Evolutionary conservation across 768 basidiomycete genomes (phyloP).

Genomic region (Paxillus rubicundulus): DNA sequence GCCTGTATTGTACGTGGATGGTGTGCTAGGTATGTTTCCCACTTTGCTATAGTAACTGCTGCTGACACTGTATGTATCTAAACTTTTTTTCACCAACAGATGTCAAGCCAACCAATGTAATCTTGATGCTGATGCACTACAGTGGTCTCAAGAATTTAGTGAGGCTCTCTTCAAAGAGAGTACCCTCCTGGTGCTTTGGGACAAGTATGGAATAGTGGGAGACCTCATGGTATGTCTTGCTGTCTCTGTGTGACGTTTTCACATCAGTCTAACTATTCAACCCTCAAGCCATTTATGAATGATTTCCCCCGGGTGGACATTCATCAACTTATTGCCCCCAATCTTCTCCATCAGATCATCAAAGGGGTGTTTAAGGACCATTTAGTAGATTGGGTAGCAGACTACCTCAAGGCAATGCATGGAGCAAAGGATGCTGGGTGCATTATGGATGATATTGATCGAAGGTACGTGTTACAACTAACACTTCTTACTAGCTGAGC

Average conservation of each 20-base stretch:
- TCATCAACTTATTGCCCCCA: slow-evolving; percentile 25
- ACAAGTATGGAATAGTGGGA: slow-evolving; percentile 6
- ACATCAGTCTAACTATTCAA: not conserved
- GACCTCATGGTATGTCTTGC: slow-evolving; percentile 3
- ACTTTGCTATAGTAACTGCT: no score
- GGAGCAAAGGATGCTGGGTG: slow-evolving; percentile 9
- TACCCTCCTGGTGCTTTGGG: slow-evolving; percentile 10
- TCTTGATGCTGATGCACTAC: slow-evolving; percentile 20
- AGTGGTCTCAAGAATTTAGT: slow-evolving; percentile 17
- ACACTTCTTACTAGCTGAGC: no score
- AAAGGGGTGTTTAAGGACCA: slow-evolving; percentile 37
- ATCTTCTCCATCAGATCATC: slow-evolving; percentile 32
- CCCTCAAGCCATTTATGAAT: slow-evolving; percentile 29
- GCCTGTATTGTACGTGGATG: slow-evolving; percentile 34
- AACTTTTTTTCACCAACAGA: slow-evolving; percentile 7
- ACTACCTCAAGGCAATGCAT: slow-evolving; percentile 18
- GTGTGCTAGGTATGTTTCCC: slow-evolving; percentile 33
- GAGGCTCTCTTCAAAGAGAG: slow-evolving; percentile 13
- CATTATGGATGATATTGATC: no score
- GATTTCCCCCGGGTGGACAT: slow-evolving; percentile 33
- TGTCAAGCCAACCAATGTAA: slow-evolving; percentile 20
- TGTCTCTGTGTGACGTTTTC: no score
- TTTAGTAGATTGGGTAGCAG: slow-evolving; percentile 29
- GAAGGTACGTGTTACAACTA: no score
- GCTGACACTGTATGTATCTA: no score